Percentiles rank a stretch among this genome's conserved stretches.
Conservation (phyloP, 2,329 filamentous ascomycete species). For the Polytolypa hystricis region DNA sequence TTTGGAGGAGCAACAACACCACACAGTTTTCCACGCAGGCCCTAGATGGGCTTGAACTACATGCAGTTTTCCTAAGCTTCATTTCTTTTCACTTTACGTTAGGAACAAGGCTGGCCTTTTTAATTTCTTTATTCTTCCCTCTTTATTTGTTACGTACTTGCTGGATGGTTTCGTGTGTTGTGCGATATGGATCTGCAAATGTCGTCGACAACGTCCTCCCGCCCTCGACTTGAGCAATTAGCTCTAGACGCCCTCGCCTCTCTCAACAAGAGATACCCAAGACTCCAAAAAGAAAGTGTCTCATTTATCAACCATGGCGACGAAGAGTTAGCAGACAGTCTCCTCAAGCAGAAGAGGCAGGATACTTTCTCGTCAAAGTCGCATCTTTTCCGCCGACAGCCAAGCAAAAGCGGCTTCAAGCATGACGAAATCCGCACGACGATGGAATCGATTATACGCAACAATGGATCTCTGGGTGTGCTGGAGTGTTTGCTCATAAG, state of each 20-base stretch:
- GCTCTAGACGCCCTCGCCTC: slow-evolving; percentile 8
- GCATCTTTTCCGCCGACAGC: slow-evolving; percentile 13
- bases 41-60: too few species aligned
- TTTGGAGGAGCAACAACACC: too few species aligned
- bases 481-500: slow-evolving; percentile 11
- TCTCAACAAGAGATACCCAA: slow-evolving; percentile 6
- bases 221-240: slow-evolving; percentile 10
- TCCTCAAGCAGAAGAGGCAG: slow-evolving; percentile 10
- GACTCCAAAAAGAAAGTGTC: slow-evolving; percentile 3
- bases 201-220: slow-evolving; percentile 3
- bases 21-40: too few species aligned
- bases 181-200: too few species aligned
- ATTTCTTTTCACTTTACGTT: too few species aligned
- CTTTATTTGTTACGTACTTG: too few species aligned
- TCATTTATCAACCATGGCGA: slow-evolving; percentile 9
- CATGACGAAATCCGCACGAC: slow-evolving; percentile 11
- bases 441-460: slow-evolving; percentile 11
- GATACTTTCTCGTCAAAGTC: slow-evolving; percentile 13
- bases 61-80: too few species aligned
- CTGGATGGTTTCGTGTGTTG: too few species aligned
- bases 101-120: too few species aligned
- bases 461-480: slow-evolving; percentile 9
- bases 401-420: slow-evolving; percentile 12
- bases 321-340: slow-evolving; percentile 7
- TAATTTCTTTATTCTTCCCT: too few species aligned